Percentiles rank a stretch among this genome's conserved stretches.
Evolutionary conservation across 352 stramenopile species (phyloP).

Genomic region (Phytophthora meadii): DNA sequence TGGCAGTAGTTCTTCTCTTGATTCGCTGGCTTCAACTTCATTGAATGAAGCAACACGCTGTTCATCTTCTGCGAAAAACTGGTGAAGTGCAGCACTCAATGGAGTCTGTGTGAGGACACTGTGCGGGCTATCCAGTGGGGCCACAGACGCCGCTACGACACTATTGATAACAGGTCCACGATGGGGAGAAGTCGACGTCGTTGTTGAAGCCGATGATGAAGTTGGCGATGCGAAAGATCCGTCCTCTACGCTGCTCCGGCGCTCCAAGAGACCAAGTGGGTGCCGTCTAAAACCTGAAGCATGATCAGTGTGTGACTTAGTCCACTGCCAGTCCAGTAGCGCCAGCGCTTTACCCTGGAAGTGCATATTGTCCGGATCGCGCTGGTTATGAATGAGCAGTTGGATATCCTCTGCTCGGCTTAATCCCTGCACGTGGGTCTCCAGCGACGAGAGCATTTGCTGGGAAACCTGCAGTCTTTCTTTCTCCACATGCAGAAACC

Average conservation of each 20-base stretch:
- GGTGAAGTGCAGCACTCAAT: conserved; percentile 59
- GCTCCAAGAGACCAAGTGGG: conserved; percentile 35
- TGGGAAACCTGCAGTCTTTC: conserved; percentile 72
- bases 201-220: conserved; percentile 29
- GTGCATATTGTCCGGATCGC: conserved; percentile 88
- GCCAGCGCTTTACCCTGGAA: conserved; percentile 89
- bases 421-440: conserved; percentile 64
- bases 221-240: conserved; percentile 23
- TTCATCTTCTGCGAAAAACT: conserved; percentile 56
- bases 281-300: conserved; percentile 10
- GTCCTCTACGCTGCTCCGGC: conserved; percentile 35
- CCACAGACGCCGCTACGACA: conserved; percentile 12
- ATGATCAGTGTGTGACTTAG: conserved; percentile 55
- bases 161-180: conserved; percentile 5
- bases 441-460: conserved; percentile 62
- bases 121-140: conserved; percentile 42
- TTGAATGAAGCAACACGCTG: conserved; percentile 5
- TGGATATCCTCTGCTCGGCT: conserved; percentile 86
- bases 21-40: conserved; percentile 16
- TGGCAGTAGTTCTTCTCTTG: conserved; percentile 8
- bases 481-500: conserved; percentile 81
- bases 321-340: conserved; percentile 88
- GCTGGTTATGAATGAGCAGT: conserved; percentile 83
- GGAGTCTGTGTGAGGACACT: conserved; percentile 61
- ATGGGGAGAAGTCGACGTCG: conserved; percentile 20